These are phyloP conservation scores for Aureobasidium pullulans DNA, from an alignment of 2,329 filamentous ascomycete species.

Conservation along the genomic window DNA sequence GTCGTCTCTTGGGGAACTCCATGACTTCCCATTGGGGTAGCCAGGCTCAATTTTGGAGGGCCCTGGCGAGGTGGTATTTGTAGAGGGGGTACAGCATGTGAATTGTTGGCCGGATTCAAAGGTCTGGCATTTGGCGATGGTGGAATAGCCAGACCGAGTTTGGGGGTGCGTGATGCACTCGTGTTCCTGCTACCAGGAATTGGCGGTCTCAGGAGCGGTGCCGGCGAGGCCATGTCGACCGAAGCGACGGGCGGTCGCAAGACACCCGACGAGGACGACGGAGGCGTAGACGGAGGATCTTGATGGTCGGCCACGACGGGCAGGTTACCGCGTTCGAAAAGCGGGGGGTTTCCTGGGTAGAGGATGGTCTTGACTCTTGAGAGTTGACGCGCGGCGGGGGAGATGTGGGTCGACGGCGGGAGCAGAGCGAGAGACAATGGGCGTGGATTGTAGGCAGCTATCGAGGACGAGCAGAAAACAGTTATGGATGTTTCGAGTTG, in stretches of 20 bases:
- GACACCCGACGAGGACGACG: conserved; percentile 13
- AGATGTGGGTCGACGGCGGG: background rate
- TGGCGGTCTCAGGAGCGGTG: conserved; percentile 74
- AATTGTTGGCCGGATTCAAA: conserved; percentile 40
- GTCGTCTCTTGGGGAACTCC: conserved; percentile 60
- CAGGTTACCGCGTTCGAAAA: conserved; percentile 8
- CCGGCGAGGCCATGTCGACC: conserved; percentile 63
- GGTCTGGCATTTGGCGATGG: conserved; percentile 77
- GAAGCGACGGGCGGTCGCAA: conserved; percentile 13
- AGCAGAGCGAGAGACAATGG: background rate
- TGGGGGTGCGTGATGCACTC: conserved; percentile 59
- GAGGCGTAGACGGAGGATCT: conserved; percentile 17
- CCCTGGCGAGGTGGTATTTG: conserved; percentile 47
- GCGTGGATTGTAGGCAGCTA: background rate
- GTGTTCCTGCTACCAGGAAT: conserved; percentile 61
- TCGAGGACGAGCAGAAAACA: background rate
- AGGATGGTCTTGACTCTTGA: background rate
- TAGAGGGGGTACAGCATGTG: conserved; percentile 26
- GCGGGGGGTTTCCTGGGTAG: background rate
- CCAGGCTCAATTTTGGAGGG: conserved; percentile 73
- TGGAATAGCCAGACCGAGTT: conserved; percentile 83
- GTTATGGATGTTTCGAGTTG: background rate
- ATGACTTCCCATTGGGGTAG: conserved; percentile 79
- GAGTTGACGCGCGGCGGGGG: conserved; percentile 3
- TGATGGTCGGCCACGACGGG: conserved; percentile 27